Base-by-base conservation (phyloP, 2,329 filamentous ascomycete genomes). In the Phialophora verrucosa region DNA sequence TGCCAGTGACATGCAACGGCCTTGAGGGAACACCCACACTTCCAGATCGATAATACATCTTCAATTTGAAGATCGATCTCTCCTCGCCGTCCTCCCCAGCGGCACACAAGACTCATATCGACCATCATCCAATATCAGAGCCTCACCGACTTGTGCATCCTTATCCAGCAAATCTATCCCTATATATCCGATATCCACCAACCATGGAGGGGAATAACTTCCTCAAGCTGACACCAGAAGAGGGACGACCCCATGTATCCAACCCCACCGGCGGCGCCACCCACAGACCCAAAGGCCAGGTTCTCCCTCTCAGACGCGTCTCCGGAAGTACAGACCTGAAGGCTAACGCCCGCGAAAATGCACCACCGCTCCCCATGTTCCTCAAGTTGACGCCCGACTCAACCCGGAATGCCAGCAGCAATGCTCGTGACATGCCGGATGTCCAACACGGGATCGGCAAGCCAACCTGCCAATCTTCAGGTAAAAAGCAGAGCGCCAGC, bases 321-420 rank as follows among this genome's bases (percentile, higher is more conserved):
- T 29, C 49, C 10, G 10, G 20, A 23, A 0, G 14, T 10, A 23
- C 20, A 8, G 49, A 51, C 23, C 49, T 51, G 20, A 49, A 23
- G 11, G 31, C 12, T 38, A n/a, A 31, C 7, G 12, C 8, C 57
- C 20, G 20, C 2, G 23, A 32, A 17, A n/a, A 17, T 17, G 23
- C 5, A 4, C 25, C 2, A 8, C 14, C 47, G 12, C 12, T 14
- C 10, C 49, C 10, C 27, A 60, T 38, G 7, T 60, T 60, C 29
- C 58, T 60, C 42, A 51, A 60, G n/a, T 17, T 60, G 42, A 60
- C 58, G 27, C 58, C 58, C 4, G 58, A 51, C 11, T 25, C 42
- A n/a, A 31, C 4, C 54, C 35, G 35, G 23, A 27, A 27, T 17
- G n/a, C 14, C 17, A 3, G 17, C 5, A 20, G 38, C 5, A n/a